Percentiles rank a stretch among this genome's conserved stretches.
Conservation (phyloP, 2,329 filamentous ascomycete genomes). For the Curvularia hawaiiensis region DNA sequence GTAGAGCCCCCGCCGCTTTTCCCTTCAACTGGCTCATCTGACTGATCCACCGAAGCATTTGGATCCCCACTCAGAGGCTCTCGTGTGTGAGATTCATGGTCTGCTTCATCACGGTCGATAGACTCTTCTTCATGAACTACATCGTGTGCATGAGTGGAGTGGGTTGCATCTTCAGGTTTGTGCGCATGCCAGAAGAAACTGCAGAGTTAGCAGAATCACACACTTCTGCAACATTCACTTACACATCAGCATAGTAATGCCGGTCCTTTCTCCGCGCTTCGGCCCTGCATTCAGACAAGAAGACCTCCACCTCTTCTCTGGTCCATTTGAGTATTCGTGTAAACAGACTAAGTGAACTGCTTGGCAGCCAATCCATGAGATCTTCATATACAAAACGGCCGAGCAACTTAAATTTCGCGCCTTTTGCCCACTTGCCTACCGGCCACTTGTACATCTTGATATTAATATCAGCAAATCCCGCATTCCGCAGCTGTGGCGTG, state of each 20-base stretch:
- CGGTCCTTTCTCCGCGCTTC: slow-evolving; percentile 34
- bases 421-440: slow-evolving; percentile 39
- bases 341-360: slow-evolving; percentile 34
- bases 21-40: background rate
- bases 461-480: slow-evolving; percentile 37
- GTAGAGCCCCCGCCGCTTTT: background rate
- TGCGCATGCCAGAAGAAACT: slow-evolving; percentile 36
- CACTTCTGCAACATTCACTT: slow-evolving; percentile 2
- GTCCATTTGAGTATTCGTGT: slow-evolving; percentile 37
- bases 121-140: slow-evolving; percentile 28
- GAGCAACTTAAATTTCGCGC: slow-evolving; percentile 35
- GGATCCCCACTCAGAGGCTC: background rate
- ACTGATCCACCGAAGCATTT: background rate
- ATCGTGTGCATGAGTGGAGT: slow-evolving; percentile 6
- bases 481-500: slow-evolving; percentile 27
- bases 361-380: slow-evolving; percentile 35
- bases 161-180: slow-evolving; percentile 21
- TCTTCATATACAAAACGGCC: slow-evolving; percentile 36
- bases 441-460: slow-evolving; percentile 42
- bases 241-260: slow-evolving; percentile 37
- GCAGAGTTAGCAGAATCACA: slow-evolving; percentile 1
- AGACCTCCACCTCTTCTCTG: slow-evolving; percentile 36
- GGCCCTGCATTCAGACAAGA: slow-evolving; percentile 33
- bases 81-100: background rate
- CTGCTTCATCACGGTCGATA: slow-evolving; percentile 32